Evolutionary conservation across 177 flowering plant genomes (phyloP), one percentile per base, ranked within the genome.

Genomic region (Tripterygium wilfordii): DNA sequence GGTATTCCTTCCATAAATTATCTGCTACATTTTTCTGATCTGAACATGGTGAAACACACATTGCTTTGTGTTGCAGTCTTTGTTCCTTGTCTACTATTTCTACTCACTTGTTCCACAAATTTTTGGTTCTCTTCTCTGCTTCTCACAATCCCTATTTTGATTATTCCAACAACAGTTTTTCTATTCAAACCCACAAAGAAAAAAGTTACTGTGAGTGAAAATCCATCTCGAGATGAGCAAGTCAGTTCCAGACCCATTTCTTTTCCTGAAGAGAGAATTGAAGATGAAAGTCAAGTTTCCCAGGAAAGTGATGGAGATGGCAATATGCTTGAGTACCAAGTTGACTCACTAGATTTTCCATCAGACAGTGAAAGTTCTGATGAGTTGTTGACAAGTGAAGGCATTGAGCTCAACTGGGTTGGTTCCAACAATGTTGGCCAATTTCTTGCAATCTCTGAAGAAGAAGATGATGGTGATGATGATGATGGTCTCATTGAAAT

Each of bases 401-500:
- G 63, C 42, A 60, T 64, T 27, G 81, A 77, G 40, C 55, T 24
- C 3, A 61, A 64, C 8, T 66, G 76, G 76, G 42, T 19, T 5
- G 41, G 0, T 55, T 41, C 26, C 15, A 28, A 13, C 29, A 25
- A 63, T 32, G 22, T 54, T 46, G 76, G 45, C 28, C 56, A 55
- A 40, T 48, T 41, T 72, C 79, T 2, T 79, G 71, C 35, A 68
- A 49, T 48, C 43, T 72, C 79, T 2, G 80, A 72, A 36, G 61
- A 45, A 19, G 61, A 51, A 10, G 68, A 58, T 22, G 65, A 51
- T 2, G 88, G 84, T 28, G 92, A 83, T 9, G 91, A 87, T 30
- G 91, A 82, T 10, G 96, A 88, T 27, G 75, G 78, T 47, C 69
- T 88, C 44, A 84, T 88, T 21, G 96, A 88, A 54, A 84, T 88